Base-by-base conservation (phyloP, 1,139 yeast genomes). In the Debaryomyces coudertii region DNA sequence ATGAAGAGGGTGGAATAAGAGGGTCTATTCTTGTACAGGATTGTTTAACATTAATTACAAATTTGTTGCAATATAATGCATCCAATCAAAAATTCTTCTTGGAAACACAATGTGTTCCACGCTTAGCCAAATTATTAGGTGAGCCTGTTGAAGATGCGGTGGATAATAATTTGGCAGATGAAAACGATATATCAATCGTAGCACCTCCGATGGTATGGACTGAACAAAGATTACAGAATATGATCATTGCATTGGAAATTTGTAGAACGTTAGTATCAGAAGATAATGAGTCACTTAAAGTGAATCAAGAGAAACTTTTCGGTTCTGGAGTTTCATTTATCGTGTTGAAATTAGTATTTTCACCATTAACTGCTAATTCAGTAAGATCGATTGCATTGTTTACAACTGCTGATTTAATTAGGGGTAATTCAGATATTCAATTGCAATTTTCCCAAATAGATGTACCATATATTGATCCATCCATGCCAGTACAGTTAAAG, bases 11-110 rank as follows among this genome's bases (percentile, higher is more conserved):
- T 15, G 97, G 97, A 0, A 77, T 90, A 8, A 77, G 92, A 47
- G 97, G 96, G 6, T 90, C 96, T n/a, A 77, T 90, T 23, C 82
- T 90, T 25, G 96, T 92, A 5, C 95, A 88, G 60, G 98, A 95
- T 66, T 89, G 97, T 62, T 70, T 95, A 48, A 80, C 90, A 0
- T 70, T 95, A 41, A 71, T 92, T 12, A 77, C 85, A 22, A 87
- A 87, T 55, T 74, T 95, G 43, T 69, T 95, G 44, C 81, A 80
- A 52, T 90, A 85, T 64, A 95, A 93, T 63, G 87, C 95, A 1
- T 85, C 96, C 7, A 95, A 95, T 63, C 99, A 95, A 64, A 87
- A 86, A 50, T 78, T 85, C 52, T 95, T 95, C 58, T 66, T 93
- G 39, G 98, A 93, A 61, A 87, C 97, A 1, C 88, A 85, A 40